Conservation (phyloP, 108 stramenopile species). For the Bacterosira constricta region DNA sequence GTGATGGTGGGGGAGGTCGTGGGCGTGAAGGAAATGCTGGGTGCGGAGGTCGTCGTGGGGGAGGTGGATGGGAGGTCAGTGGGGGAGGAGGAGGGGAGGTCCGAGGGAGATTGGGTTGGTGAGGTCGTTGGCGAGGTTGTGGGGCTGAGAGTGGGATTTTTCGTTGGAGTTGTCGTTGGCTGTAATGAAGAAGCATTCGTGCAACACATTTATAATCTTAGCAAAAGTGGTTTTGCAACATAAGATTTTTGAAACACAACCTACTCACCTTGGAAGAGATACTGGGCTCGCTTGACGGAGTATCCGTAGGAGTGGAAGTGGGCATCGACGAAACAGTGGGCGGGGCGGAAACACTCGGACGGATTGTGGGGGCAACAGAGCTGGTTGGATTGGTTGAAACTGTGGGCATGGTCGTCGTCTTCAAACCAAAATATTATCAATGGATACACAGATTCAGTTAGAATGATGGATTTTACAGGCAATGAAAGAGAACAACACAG, state of each 20-base stretch:
- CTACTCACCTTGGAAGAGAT: neutral
- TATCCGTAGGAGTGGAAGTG: neutral
- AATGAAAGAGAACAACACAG: neutral
- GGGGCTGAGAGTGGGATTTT: neutral
- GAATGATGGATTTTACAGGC: neutral
- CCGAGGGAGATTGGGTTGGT: slow-evolving; percentile 6
- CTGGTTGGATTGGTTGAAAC: slow-evolving; percentile 9
- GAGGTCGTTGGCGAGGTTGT: slow-evolving; percentile 6
- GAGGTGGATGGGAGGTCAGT: neutral
- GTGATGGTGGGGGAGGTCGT: neutral
- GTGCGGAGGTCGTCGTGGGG: slow-evolving; percentile 3
- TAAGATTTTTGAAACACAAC: too few relatives aligned
- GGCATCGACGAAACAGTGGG: slow-evolving; percentile 18
- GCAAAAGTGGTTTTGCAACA: too few relatives aligned
- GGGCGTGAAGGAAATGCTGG: slow-evolving; percentile 18
- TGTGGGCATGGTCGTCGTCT: neutral
- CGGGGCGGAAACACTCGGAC: neutral
- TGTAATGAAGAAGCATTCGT: neutral
- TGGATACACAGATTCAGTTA: neutral
- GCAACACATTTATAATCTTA: too few relatives aligned
- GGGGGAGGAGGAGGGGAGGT: neutral
- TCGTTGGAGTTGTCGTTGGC: neutral
- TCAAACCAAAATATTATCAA: neutral
- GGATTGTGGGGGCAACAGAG: slow-evolving; percentile 1
- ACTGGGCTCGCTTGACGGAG: slow-evolving; percentile 1